Evolutionary conservation across 208 protist genomes (phyloP).

Genomic region (Phytomonas sp.): DNA sequence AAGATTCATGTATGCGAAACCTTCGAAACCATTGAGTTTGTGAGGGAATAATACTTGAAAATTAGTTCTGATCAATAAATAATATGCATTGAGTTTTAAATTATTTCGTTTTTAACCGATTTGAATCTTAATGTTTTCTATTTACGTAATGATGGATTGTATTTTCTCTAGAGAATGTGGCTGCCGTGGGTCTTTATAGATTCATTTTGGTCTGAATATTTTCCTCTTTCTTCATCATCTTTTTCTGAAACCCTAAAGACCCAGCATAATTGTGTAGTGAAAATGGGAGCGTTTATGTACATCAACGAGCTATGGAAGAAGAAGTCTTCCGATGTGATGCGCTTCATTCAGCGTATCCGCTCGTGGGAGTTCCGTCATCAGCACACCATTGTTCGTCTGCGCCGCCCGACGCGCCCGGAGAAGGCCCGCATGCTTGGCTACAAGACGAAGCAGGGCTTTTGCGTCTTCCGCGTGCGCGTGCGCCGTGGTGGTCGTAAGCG

Average conservation of each 20-base stretch:
- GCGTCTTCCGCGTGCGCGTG: slow-evolving; percentile 98
- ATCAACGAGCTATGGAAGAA: slow-evolving; percentile 99
- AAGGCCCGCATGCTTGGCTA: slow-evolving; percentile 99
- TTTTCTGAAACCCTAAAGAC: neutral
- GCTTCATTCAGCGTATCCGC: slow-evolving; percentile 98
- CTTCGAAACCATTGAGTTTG: neutral
- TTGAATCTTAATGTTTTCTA: slow-evolving; percentile 12
- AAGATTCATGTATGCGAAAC: neutral
- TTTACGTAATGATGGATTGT: neutral
- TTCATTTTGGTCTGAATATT: neutral
- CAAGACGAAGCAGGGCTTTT: slow-evolving; percentile 99
- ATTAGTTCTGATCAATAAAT: neutral
- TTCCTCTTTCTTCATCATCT: neutral
- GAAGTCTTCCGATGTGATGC: slow-evolving; percentile 99
- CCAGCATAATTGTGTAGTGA: neutral
- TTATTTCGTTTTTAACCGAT: neutral
- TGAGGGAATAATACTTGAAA: neutral
- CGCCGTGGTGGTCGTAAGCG: slow-evolving; percentile 98
- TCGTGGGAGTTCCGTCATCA: slow-evolving; percentile 99
- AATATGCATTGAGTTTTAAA: neutral
- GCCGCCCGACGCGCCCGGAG: slow-evolving; percentile 97
- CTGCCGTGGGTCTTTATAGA: neutral
- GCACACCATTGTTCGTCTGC: slow-evolving; percentile 87
- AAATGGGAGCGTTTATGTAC: slow-evolving; percentile 99
- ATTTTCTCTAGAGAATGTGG: neutral